Evolutionary conservation across 2,329 filamentous ascomycete genomes (phyloP), one percentile per base, ranked within the genome.

Genomic region (Pseudogymnoascus sp.): DNA sequence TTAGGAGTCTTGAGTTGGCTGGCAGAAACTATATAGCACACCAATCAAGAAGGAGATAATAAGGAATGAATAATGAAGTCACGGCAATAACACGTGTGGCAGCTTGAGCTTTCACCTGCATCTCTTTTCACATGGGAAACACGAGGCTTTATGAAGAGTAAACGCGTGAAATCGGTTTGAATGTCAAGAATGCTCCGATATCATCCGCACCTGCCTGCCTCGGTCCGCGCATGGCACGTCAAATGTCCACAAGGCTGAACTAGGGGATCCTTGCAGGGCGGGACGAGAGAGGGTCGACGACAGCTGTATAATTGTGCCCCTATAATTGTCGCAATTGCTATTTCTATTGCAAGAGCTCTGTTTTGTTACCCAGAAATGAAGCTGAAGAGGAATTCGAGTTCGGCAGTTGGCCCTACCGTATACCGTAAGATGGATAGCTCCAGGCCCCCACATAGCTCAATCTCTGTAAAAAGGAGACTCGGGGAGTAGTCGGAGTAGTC

Each of bases 171-270:
- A 8, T 18, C 43, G 28, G 25, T 6, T 33, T 33, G n/a, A 9
- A 25, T 12, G 25, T 53, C 43, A 53, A 53, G 25, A 53, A 53
- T 53, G 5, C 25, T 53, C 43, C 43, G 43, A 53, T 53, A 53
- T 53, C 43, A 30, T 53, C 43, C 43, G 43, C 43, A 30, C 12
- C 28, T 53, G n/a, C 28, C 4, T 53, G 28, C 47, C 47, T 53
- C 47, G 47, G 47, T 18, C 47, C 28, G 28, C n/a, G 25, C 8
- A 20, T 43, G 25, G 25, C 25, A 53, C 8, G n/a, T 33, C 47
- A 53, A 53, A 53, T 33, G 28, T 30, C 47, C 47, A 53, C 47
- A 53, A 53, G 47, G 47, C 47, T 53, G 47, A 53, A 33, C 47
- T 53, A 53, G 18, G 12, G n/a, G n/a, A 53, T 33, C 25, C 25